phyloP scores from a whole-genome alignment of 148 eudicot species.

The Heliosperma pusillum region DNA sequence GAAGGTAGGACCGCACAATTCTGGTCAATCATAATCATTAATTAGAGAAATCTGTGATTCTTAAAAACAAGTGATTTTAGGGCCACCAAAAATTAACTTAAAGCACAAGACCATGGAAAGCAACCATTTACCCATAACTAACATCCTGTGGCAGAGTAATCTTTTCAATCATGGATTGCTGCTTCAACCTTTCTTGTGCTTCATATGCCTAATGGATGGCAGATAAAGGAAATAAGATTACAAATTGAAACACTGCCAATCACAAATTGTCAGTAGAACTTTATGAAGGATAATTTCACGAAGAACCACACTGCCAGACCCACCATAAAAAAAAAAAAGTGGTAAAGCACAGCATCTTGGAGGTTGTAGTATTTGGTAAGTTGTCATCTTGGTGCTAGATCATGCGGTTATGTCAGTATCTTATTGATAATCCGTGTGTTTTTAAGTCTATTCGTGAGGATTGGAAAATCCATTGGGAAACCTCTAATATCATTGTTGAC shows the following conservation, averaged over 20 bases:
- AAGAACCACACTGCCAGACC: neutral
- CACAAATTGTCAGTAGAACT: neutral
- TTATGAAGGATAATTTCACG: neutral
- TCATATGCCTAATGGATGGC: constrained; percentile 61
- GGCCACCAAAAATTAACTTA: neutral
- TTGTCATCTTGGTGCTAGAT: no score
- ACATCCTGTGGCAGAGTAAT: constrained; percentile 56
- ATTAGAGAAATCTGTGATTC: constrained; percentile 7
- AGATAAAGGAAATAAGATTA: neutral
- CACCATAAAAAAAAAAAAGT: neutral
- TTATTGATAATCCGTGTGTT: no score
- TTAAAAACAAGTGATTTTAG: neutral
- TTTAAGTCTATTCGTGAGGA: no score
- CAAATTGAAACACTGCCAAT: neutral
- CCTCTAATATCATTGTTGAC: no score
- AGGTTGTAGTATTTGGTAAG: neutral
- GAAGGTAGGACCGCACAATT: constrained; percentile 78
- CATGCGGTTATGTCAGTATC: no score
- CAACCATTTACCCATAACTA: constrained; percentile 63
- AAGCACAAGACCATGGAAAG: constrained; percentile 5
- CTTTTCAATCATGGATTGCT: constrained; percentile 62
- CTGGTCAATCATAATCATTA: constrained; percentile 43
- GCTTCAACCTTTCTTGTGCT: constrained; percentile 69
- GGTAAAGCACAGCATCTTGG: neutral
- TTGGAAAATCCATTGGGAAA: no score